Percentiles rank a stretch among this genome's conserved stretches.
Conservation (phyloP, 805 yeast species). For the Blastobotrys peoriensis region DNA sequence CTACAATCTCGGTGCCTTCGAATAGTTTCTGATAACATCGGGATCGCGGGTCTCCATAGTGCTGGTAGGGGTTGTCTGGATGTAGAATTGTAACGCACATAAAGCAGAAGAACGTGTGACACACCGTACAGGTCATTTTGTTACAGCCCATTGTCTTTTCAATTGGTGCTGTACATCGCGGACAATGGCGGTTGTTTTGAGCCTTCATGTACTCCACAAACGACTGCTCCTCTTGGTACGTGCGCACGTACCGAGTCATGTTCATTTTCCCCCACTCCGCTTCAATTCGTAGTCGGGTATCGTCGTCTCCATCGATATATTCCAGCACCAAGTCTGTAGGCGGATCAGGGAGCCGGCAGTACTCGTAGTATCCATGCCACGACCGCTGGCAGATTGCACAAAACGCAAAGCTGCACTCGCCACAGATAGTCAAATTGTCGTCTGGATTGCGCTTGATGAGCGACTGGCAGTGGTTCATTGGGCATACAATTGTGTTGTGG, state of each 20-base stretch:
- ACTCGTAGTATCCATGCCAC: slow-evolving; percentile 21
- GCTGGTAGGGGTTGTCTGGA: slow-evolving; percentile 15
- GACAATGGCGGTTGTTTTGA: slow-evolving; percentile 12
- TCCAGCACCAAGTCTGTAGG: slow-evolving; percentile 8
- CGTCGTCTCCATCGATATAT: slow-evolving; percentile 14
- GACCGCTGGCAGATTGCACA: slow-evolving; percentile 18
- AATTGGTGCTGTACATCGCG: slow-evolving; percentile 17
- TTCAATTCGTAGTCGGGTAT: slow-evolving; percentile 10
- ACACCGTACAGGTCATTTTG: slow-evolving; percentile 18
- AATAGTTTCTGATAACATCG: slow-evolving; percentile 17
- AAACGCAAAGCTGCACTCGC: slow-evolving; percentile 20
- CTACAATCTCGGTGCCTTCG: slow-evolving; percentile 17
- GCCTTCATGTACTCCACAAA: slow-evolving; percentile 16
- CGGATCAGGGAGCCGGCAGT: slow-evolving; percentile 16
- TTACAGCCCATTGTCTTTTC: slow-evolving; percentile 19
- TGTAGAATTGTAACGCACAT: slow-evolving; percentile 12
- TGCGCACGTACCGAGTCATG: slow-evolving; percentile 11
- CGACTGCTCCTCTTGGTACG: slow-evolving; percentile 11
- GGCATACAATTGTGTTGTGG: slow-evolving; percentile 12
- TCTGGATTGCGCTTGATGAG: slow-evolving; percentile 16
- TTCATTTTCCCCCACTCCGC: slow-evolving; percentile 17
- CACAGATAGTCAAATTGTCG: slow-evolving; percentile 18
- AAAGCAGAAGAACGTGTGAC: slow-evolving; percentile 18
- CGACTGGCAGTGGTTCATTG: slow-evolving; percentile 17
- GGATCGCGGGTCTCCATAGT: slow-evolving; percentile 14